Evolutionary conservation across 2,329 filamentous ascomycete genomes (phyloP).

Genomic region (Graphiopsis chlorocephala): DNA sequence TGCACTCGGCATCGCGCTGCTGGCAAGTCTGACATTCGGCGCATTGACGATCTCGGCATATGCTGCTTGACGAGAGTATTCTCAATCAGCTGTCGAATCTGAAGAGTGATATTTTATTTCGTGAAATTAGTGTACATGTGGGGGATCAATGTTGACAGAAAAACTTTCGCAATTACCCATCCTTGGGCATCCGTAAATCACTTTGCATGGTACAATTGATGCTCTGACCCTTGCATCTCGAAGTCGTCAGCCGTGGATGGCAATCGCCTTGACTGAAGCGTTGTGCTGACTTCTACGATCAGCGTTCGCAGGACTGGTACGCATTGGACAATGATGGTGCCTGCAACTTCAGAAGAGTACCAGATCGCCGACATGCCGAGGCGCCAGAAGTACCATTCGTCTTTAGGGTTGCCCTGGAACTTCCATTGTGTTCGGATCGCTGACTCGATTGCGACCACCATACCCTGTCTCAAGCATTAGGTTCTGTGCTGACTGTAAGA

Average conservation of each 20-base stretch:
- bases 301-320: constrained; percentile 53
- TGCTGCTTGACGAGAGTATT: neutral
- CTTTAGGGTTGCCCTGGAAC: constrained; percentile 45
- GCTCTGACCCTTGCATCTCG: constrained; percentile 17
- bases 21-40: neutral
- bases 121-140: neutral
- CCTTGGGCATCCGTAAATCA: neutral
- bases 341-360: constrained; percentile 53
- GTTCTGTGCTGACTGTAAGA: neutral
- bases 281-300: constrained; percentile 42
- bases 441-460: constrained; percentile 50
- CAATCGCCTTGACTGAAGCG: constrained; percentile 37
- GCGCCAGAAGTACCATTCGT: constrained; percentile 50
- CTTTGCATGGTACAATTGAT: constrained; percentile 18
- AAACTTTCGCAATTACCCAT: neutral
- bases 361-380: constrained; percentile 48
- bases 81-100: neutral
- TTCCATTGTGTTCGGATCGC: constrained; percentile 52
- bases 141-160: neutral
- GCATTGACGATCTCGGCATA: no score
- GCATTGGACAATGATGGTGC: constrained; percentile 56
- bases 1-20: neutral
- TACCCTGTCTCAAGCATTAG: constrained; percentile 36
- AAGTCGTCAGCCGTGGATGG: constrained; percentile 24
- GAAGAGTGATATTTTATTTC: neutral